Percentiles rank a stretch among this genome's conserved stretches.
Evolutionary conservation across 1,139 yeast genomes (phyloP).

Genomic region (Geotrichum aggregatum): DNA sequence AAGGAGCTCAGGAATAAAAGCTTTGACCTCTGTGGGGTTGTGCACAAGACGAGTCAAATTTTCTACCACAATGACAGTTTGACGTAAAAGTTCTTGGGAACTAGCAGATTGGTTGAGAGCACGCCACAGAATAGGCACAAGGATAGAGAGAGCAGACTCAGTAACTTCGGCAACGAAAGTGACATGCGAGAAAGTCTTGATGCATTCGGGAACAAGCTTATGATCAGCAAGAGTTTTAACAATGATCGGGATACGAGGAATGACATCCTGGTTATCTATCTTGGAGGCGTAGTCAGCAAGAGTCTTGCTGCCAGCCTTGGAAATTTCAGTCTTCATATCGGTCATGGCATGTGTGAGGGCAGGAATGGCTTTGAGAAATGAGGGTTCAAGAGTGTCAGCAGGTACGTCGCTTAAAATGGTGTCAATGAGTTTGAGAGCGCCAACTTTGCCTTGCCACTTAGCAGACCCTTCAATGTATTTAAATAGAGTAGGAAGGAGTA

Average conservation of each 20-base stretch:
- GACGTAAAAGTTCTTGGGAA: conserved; percentile 93
- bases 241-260: conserved; percentile 79
- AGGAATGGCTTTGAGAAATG: conserved; percentile 76
- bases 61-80: conserved; percentile 93
- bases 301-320: conserved; percentile 73
- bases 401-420: conserved; percentile 76
- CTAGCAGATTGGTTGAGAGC: conserved; percentile 85
- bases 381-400: conserved; percentile 75
- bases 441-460: conserved; percentile 89
- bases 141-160: conserved; percentile 83
- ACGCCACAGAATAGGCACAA: conserved; percentile 89
- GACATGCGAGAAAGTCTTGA: conserved; percentile 84
- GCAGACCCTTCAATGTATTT: conserved; percentile 73
- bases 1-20: conserved; percentile 74
- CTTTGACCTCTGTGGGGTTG: conserved; percentile 86
- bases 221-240: conserved; percentile 90
- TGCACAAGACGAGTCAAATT: conserved; percentile 93
- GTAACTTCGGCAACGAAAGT: conserved; percentile 98
- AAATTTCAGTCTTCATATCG: conserved; percentile 93
- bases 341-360: conserved; percentile 83
- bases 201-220: conserved; percentile 79
- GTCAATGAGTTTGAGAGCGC: conserved; percentile 69
- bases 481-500: conserved; percentile 58
- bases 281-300: conserved; percentile 71
- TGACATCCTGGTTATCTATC: conserved; percentile 86